These are phyloP conservation scores for Tardiomyces depauwii DNA, from an alignment of 1,139 yeast species.

Conservation along the genomic window DNA sequence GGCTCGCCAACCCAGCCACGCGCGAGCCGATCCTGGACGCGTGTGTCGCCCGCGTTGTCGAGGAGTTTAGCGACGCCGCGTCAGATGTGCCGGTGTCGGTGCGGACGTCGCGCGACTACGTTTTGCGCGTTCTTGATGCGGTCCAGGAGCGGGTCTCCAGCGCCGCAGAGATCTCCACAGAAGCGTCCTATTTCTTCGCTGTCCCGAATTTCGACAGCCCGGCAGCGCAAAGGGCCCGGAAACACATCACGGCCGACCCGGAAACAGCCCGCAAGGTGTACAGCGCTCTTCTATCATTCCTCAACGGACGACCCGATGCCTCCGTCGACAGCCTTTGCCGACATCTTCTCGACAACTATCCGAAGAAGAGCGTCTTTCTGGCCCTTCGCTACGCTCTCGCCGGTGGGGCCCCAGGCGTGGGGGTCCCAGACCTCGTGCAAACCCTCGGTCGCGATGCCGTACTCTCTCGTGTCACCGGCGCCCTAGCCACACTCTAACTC, in stretches of 20 bases:
- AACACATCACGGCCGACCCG: neutral
- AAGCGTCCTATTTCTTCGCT: conserved; percentile 2
- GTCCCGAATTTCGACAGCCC: conserved; percentile 1
- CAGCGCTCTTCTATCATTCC: neutral
- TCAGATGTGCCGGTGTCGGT: neutral
- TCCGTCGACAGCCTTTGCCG: neutral
- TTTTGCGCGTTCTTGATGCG: neutral
- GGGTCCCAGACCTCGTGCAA: conserved; percentile 47
- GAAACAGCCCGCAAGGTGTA: neutral
- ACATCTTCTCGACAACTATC: conserved; percentile 1
- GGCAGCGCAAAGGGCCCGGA: conserved; percentile 2
- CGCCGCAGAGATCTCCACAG: neutral
- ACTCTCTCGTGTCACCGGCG: neutral
- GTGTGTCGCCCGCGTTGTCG: neutral
- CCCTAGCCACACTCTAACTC: neutral
- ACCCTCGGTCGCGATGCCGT: conserved; percentile 40
- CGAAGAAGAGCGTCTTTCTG: conserved; percentile 41
- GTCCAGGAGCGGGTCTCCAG: neutral
- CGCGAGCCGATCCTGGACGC: conserved; percentile 9
- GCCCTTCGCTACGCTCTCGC: conserved; percentile 61
- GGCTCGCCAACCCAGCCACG: conserved; percentile 14
- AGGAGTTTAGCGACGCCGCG: neutral
- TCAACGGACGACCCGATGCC: conserved; percentile 2
- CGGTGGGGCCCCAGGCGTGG: conserved; percentile 62
- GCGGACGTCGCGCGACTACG: neutral